Evolutionary conservation across 1,284 basidiomycete genomes (phyloP).

Genomic region (Trichosporon coremiiforme): DNA sequence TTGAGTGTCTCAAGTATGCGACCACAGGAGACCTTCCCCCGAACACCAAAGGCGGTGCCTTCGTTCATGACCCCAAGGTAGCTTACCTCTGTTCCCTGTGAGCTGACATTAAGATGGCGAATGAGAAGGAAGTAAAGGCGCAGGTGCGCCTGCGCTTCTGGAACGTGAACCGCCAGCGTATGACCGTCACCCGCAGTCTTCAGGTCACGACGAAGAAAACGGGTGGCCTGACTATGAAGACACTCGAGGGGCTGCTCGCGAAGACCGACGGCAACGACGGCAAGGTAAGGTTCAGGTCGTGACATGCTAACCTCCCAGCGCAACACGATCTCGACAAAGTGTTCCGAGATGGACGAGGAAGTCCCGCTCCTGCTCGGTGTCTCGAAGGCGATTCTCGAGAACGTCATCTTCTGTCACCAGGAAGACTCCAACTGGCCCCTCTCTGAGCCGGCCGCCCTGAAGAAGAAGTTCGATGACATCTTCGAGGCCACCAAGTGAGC

Average conservation of each 20-base stretch:
- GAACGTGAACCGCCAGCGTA: slow-evolving; percentile 80
- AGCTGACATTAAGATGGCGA: slow-evolving; percentile 70
- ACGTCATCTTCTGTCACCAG: slow-evolving; percentile 99
- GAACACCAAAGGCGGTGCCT: slow-evolving; percentile 96
- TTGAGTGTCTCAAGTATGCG: slow-evolving; percentile 98
- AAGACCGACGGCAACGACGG: slow-evolving; percentile 68
- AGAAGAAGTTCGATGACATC: slow-evolving; percentile 99
- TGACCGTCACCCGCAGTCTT: slow-evolving; percentile 91
- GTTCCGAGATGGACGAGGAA: slow-evolving; percentile 92
- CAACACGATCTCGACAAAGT: slow-evolving; percentile 89
- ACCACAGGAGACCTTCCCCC: slow-evolving; percentile 98
- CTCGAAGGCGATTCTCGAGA: slow-evolving; percentile 93
- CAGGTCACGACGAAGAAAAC: slow-evolving; percentile 93
- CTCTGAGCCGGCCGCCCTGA: slow-evolving; percentile 82
- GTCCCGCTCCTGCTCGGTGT: slow-evolving; percentile 93
- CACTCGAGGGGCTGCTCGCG: slow-evolving; percentile 87
- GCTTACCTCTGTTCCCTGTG: neutral
- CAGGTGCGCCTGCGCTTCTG: slow-evolving; percentile 93
- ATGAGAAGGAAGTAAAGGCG: slow-evolving; percentile 97
- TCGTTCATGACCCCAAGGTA: slow-evolving; percentile 91
- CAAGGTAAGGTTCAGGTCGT: slow-evolving; percentile 47
- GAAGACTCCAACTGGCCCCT: slow-evolving; percentile 99
- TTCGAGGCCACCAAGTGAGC: slow-evolving; percentile 93
- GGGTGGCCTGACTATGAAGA: slow-evolving; percentile 90
- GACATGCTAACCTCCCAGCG: slow-evolving; percentile 61